phyloP scores from a whole-genome alignment of 768 basidiomycete genomes.

The Phanerochaete sordida region DNA sequence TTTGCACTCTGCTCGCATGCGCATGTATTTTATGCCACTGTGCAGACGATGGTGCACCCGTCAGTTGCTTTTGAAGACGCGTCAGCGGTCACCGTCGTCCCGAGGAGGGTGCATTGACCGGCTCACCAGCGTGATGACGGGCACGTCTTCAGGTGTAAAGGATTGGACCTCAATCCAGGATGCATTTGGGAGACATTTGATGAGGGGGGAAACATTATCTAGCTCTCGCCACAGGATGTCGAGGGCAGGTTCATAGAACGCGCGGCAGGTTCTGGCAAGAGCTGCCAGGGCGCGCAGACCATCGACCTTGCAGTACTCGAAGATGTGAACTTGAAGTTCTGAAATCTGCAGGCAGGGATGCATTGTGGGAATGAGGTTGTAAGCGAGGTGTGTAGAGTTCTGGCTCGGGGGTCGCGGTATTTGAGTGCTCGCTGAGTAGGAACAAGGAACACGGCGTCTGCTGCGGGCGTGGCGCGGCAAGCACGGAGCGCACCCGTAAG shows the following conservation, averaged over 20 bases:
- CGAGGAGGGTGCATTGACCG: not conserved
- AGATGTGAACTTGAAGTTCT: conserved; percentile 4
- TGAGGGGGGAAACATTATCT: conserved; percentile 63
- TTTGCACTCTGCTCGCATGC: not conserved
- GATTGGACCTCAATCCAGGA: not conserved
- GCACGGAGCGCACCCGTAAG: too few relatives aligned
- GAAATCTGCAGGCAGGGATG: conserved; percentile 8
- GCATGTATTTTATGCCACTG: not conserved
- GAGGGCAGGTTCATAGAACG: conserved; percentile 61
- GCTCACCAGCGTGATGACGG: not conserved
- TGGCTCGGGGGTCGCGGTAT: not conserved
- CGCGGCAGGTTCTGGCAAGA: conserved; percentile 65
- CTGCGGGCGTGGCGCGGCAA: too few relatives aligned
- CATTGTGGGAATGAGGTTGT: not conserved
- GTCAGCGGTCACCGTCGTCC: not conserved
- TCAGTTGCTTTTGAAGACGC: not conserved
- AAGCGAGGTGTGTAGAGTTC: not conserved
- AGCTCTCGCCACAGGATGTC: conserved; percentile 69
- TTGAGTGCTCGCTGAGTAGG: not conserved
- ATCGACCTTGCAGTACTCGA: not conserved
- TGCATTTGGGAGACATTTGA: conserved; percentile 60
- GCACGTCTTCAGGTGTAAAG: not conserved
- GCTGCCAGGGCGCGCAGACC: conserved; percentile 38
- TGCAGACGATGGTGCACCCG: not conserved
- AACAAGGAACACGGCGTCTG: not conserved